Conservation (phyloP, 2,329 filamentous ascomycete genomes). For the Albophoma yamanashiensis region DNA sequence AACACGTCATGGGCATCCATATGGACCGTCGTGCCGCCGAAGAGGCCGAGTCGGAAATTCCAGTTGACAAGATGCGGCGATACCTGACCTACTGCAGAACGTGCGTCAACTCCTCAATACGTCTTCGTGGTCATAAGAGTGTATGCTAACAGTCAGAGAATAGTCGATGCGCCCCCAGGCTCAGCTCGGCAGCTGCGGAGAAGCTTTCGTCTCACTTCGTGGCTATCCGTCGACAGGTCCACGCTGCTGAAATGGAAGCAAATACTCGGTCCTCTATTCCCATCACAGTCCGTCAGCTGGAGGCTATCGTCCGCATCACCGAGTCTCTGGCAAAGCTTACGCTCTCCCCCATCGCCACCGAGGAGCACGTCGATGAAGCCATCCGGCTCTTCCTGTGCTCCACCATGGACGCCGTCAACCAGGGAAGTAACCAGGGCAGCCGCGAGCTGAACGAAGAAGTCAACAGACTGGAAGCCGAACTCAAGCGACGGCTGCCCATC, state of each 20-base stretch:
- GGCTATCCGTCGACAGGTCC: slow-evolving; percentile 87
- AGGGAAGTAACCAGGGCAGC: slow-evolving; percentile 72
- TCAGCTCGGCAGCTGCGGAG: slow-evolving; percentile 84
- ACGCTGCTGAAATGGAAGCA: slow-evolving; percentile 79
- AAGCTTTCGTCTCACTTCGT: slow-evolving; percentile 97
- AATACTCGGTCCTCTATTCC: slow-evolving; percentile 89
- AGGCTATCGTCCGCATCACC: slow-evolving; percentile 94
- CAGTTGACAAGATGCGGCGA: slow-evolving; percentile 92
- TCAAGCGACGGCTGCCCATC: slow-evolving; percentile 79
- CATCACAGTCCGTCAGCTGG: slow-evolving; percentile 93
- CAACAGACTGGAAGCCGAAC: slow-evolving; percentile 74
- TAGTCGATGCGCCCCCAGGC: slow-evolving; percentile 81
- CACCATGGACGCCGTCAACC: slow-evolving; percentile 95
- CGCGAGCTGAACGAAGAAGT: slow-evolving; percentile 89
- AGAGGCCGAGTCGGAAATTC: slow-evolving; percentile 79
- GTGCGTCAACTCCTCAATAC: slow-evolving; percentile 36
- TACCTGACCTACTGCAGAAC: slow-evolving; percentile 97
- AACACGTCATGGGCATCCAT: slow-evolving; percentile 94
- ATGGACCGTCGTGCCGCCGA: slow-evolving; percentile 82
- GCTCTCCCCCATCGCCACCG: slow-evolving; percentile 75
- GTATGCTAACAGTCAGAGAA: slow-evolving; percentile 14
- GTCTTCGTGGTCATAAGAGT: neutral
- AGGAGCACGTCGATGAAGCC: slow-evolving; percentile 90
- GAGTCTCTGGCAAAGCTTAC: slow-evolving; percentile 90
- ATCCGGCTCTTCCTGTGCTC: slow-evolving; percentile 93